Conservation (phyloP, 2,329 filamentous ascomycete genomes). For the Cercospora zeina region DNA sequence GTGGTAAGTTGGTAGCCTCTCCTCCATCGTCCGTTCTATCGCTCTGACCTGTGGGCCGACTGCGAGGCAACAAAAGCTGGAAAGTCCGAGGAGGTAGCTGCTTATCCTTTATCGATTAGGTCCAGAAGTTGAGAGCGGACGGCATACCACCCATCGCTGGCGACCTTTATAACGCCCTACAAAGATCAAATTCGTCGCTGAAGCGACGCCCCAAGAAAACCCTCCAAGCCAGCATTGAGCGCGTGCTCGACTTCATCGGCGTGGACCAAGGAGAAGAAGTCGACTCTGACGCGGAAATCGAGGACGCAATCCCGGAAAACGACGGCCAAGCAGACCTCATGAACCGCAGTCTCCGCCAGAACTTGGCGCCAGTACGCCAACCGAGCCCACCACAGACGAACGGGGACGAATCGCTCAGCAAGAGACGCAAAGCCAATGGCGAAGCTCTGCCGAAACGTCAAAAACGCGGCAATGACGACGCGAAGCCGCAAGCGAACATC, state of each 20-base stretch:
- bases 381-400: constrained; percentile 19
- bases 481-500: constrained; percentile 50
- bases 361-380: constrained; percentile 26
- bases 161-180: constrained; percentile 73
- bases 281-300: constrained; percentile 55
- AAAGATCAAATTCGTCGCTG: constrained; percentile 81
- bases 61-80: not conserved
- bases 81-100: no score
- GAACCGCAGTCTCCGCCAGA: constrained; percentile 56
- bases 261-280: constrained; percentile 60
- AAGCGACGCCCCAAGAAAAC: constrained; percentile 78
- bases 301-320: constrained; percentile 40
- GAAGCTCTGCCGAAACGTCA: constrained; percentile 67
- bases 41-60: not conserved
- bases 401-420: constrained; percentile 44
- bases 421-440: constrained; percentile 60
- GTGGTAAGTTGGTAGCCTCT: constrained; percentile 20
- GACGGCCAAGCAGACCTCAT: constrained; percentile 52
- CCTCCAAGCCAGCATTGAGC: constrained; percentile 81
- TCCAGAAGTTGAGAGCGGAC: constrained; percentile 32
- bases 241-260: constrained; percentile 72
- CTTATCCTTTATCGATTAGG: not conserved
- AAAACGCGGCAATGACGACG: constrained; percentile 44
- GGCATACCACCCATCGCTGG: constrained; percentile 33
- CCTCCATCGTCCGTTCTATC: not conserved